A percentile compares a stretch with the other conserved stretches of the same genome.
Conservation (phyloP, 2,329 filamentous ascomycete species). For the Neonectria magnoliae region DNA sequence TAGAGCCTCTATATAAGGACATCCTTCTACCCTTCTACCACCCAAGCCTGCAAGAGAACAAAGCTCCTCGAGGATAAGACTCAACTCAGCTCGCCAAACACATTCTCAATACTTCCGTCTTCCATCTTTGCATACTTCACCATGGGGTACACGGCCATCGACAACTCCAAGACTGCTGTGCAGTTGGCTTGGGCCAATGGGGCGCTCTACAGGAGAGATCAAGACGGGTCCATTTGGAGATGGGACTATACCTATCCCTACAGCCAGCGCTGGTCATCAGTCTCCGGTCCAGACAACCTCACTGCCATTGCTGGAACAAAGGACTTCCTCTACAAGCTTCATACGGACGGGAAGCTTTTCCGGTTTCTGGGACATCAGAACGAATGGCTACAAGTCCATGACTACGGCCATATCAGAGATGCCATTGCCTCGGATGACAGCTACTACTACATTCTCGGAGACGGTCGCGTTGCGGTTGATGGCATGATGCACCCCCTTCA, state of each 20-base stretch:
- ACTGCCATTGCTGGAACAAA: slow-evolving; percentile 4
- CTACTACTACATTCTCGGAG: slow-evolving; percentile 18
- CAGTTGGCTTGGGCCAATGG: slow-evolving; percentile 1
- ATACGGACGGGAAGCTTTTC: slow-evolving; percentile 11
- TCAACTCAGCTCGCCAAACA: neutral
- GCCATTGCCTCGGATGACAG: slow-evolving; percentile 14
- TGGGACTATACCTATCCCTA: slow-evolving; percentile 3
- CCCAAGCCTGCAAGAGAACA: neutral
- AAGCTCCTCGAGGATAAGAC: neutral
- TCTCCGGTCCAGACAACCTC: slow-evolving; percentile 5
- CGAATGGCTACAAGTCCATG: slow-evolving; percentile 1
- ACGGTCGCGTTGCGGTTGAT: slow-evolving; percentile 6
- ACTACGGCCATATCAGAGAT: slow-evolving; percentile 8
- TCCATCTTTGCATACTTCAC: neutral
- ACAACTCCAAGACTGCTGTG: slow-evolving; percentile 7
- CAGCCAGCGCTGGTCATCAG: neutral
- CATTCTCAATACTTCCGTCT: neutral
- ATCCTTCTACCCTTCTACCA: neutral
- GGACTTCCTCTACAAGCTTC: slow-evolving; percentile 13
- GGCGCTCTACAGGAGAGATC: slow-evolving; percentile 2
- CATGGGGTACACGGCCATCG: slow-evolving; percentile 4
- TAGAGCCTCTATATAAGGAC: neutral
- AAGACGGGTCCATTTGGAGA: neutral
- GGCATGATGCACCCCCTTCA: slow-evolving; percentile 11
- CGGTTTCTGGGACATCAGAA: slow-evolving; percentile 2